These are phyloP conservation scores for Miscanthus lutarioriparius DNA, from an alignment of 176 grass and related monocot species.

Conservation along the genomic window DNA sequence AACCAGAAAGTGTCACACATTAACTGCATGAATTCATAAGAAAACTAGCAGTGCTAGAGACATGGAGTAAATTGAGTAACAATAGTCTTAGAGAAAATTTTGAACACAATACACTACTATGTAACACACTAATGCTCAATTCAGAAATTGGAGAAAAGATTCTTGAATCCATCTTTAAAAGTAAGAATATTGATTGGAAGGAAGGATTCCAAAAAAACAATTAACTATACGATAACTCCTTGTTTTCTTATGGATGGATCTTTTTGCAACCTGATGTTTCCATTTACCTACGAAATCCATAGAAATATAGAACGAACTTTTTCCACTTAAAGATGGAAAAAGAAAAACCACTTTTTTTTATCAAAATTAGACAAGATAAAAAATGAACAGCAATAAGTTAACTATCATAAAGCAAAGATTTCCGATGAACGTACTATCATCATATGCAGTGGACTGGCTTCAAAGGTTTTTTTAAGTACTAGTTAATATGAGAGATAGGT, in stretches of 20 bases:
- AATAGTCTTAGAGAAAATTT: neutral
- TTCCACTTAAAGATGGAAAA: slow-evolving; percentile 12
- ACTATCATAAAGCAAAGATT: neutral
- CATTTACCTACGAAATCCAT: neutral
- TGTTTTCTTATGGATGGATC: neutral
- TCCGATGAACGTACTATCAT: neutral
- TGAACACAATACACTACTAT: neutral
- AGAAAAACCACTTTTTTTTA: neutral
- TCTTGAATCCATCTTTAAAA: neutral
- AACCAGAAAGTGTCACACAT: slow-evolving; percentile 17
- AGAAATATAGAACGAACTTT: neutral
- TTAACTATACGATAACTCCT: neutral
- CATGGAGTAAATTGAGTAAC: neutral
- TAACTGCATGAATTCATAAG: slow-evolving; percentile 8
- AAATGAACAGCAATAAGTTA: slow-evolving; percentile 1
- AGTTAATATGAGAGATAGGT: neutral
- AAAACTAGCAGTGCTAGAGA: neutral
- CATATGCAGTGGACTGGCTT: slow-evolving; percentile 7
- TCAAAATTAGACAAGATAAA: slow-evolving; percentile 22
- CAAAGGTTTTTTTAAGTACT: neutral
- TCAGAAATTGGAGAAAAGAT: slow-evolving; percentile 4
- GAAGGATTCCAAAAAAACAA: slow-evolving; percentile 9
- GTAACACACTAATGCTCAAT: slow-evolving; percentile 7
- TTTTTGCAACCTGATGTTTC: slow-evolving; percentile 17
- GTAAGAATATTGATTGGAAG: neutral